These are phyloP conservation scores for Sphaerulina musiva DNA, from an alignment of 2,329 filamentous ascomycete species.

Conservation along the genomic window DNA sequence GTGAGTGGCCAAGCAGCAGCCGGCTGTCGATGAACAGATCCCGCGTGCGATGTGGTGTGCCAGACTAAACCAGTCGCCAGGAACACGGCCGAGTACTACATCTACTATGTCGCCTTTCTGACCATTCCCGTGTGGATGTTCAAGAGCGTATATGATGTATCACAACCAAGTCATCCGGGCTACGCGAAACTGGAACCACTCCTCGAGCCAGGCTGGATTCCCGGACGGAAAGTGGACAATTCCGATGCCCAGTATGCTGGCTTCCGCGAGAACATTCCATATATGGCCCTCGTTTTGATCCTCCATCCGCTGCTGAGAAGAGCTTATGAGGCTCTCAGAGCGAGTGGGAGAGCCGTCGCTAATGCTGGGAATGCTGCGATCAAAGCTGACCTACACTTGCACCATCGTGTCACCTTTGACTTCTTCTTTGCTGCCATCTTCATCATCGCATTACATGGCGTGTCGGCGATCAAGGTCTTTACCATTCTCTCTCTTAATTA, in stretches of 20 bases:
- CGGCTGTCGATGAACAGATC: too few species aligned
- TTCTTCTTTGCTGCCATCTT: conserved; percentile 74
- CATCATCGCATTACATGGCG: conserved; percentile 71
- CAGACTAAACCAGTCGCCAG: conserved; percentile 3
- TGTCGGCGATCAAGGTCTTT: conserved; percentile 77
- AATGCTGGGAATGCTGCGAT: conserved; percentile 30
- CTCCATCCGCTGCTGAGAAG: conserved; percentile 74
- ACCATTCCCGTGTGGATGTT: conserved; percentile 75
- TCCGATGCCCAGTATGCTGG: conserved; percentile 81
- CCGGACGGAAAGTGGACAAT: conserved; percentile 84
- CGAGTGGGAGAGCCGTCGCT: background rate
- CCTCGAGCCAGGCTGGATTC: conserved; percentile 81
- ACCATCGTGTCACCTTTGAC: conserved; percentile 75
- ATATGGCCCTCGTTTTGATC: conserved; percentile 64
- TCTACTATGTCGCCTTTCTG: conserved; percentile 67
- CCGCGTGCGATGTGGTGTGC: background rate
- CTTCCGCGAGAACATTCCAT: conserved; percentile 81
- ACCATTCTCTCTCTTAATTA: conserved; percentile 77
- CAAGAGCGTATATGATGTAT: conserved; percentile 80
- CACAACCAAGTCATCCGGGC: conserved; percentile 74
- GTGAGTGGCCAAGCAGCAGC: conserved; percentile 2
- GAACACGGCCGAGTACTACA: conserved; percentile 76
- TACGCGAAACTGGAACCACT: conserved; percentile 66
- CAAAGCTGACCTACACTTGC: conserved; percentile 48
- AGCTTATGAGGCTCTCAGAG: conserved; percentile 52